A percentile compares a stretch with the other conserved stretches of the same genome.
Conservation (phyloP, 176 grass and related monocot genomes). For the Puccinellia tenuiflora region DNA sequence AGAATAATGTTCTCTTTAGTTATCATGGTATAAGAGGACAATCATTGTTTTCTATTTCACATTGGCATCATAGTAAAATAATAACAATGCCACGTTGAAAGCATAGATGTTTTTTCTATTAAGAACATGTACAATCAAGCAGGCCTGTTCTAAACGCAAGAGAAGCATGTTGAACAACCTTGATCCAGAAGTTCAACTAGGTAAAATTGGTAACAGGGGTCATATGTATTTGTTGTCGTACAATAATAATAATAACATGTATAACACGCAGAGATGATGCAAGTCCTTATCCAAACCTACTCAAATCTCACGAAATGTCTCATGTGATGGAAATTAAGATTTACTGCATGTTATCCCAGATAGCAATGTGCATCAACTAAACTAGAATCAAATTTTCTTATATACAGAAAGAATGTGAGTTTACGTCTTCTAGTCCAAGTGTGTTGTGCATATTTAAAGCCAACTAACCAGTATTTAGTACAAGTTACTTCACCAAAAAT, state of each 20-base stretch:
- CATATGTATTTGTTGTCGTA: no score
- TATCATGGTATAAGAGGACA: neutral
- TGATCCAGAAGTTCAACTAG: constrained; percentile 13
- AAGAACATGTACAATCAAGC: neutral
- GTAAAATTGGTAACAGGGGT: neutral
- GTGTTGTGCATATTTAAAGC: neutral
- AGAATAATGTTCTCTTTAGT: neutral
- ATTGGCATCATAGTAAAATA: neutral
- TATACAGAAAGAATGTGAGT: neutral
- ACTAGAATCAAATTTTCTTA: neutral
- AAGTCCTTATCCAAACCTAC: neutral
- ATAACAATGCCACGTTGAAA: neutral
- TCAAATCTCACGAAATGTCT: neutral
- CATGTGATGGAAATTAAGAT: neutral
- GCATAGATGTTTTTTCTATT: neutral
- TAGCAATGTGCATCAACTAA: neutral
- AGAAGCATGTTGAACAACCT: neutral
- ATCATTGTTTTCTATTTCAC: neutral
- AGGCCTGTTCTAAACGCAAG: neutral
- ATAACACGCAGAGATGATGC: neutral
- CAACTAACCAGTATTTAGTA: neutral
- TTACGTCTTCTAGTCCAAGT: neutral
- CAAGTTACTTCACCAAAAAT: neutral
- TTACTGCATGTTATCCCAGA: neutral
- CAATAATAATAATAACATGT: neutral